Conservation (phyloP, 2,329 filamentous ascomycete genomes). For the Mariannaea sp. region DNA sequence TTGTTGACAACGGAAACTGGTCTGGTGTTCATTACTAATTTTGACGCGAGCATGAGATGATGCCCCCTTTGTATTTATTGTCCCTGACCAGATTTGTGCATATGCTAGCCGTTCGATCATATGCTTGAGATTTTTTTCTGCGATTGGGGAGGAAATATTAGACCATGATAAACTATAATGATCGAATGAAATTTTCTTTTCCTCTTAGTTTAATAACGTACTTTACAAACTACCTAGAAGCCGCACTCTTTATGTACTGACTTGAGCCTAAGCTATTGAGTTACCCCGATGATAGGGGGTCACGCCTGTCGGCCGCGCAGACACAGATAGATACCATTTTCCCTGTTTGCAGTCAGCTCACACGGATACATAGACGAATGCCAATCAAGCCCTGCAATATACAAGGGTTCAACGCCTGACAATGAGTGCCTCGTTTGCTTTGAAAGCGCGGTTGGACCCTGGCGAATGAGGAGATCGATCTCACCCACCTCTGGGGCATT, state of each 20-base stretch:
- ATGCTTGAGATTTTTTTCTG: no score
- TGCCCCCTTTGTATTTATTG: slow-evolving; percentile 26
- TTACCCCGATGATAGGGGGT: neutral
- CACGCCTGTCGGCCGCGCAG: neutral
- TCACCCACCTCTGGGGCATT: slow-evolving; percentile 5
- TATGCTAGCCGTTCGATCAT: neutral
- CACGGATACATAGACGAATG: neutral
- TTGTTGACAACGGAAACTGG: slow-evolving; percentile 42
- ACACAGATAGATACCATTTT: neutral
- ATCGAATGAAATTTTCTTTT: no score
- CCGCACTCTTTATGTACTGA: neutral
- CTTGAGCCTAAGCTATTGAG: neutral
- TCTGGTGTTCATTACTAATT: slow-evolving; percentile 25
- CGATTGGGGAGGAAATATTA: no score
- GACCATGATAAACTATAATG: slow-evolving; percentile 2
- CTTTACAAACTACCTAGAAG: no score
- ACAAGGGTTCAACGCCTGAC: slow-evolving; percentile 5
- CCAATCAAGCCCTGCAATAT: slow-evolving; percentile 11
- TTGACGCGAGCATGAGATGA: neutral
- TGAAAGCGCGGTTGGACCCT: slow-evolving; percentile 11
- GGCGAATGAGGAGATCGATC: slow-evolving; percentile 1
- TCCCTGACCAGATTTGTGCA: neutral
- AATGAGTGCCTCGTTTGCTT: slow-evolving; percentile 13
- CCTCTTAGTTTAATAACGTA: no score
- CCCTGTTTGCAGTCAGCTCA: neutral